Evolutionary conservation across 2,329 filamentous ascomycete genomes (phyloP).

Genomic region (Stachybotrys echinatus): DNA sequence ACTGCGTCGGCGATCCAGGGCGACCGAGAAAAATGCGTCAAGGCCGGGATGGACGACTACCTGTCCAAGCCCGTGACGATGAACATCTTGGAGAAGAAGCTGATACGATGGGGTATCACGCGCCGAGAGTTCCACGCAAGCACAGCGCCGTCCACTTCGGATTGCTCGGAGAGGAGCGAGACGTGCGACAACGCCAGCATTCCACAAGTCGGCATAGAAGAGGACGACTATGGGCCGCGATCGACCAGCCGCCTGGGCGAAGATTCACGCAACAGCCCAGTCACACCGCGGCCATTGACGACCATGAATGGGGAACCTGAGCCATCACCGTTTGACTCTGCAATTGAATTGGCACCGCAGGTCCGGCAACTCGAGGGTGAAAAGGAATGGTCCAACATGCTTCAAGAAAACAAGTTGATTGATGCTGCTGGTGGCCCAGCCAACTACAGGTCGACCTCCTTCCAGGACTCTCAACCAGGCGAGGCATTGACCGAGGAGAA

Average conservation of each 20-base stretch:
- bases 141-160: conserved; percentile 26
- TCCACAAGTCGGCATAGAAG: conserved; percentile 28
- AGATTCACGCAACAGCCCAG: conserved; percentile 22
- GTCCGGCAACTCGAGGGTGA: conserved; percentile 29
- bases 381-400: conserved; percentile 35
- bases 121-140: conserved; percentile 17
- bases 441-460: conserved; percentile 24
- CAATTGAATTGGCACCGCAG: conserved; percentile 25
- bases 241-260: conserved; percentile 11
- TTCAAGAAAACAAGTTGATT: conserved; percentile 41
- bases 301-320: conserved; percentile 29
- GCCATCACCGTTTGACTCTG: conserved; percentile 35
- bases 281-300: conserved; percentile 35
- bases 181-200: conserved; percentile 37
- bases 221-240: conserved; percentile 11
- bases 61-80: conserved; percentile 72
- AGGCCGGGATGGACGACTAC: conserved; percentile 96
- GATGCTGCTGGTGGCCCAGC: conserved; percentile 36
- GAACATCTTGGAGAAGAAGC: conserved; percentile 62
- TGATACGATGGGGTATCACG: conserved; percentile 59
- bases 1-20: conserved; percentile 87
- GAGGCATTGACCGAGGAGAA: conserved; percentile 51
- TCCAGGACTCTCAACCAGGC: conserved; percentile 26
- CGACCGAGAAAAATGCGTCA: conserved; percentile 88
- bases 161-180: conserved; percentile 41